Evolutionary conservation across 768 basidiomycete species (phyloP), one percentile per base, ranked within the genome.

Genomic region (Cystofilobasidium ferigula): DNA sequence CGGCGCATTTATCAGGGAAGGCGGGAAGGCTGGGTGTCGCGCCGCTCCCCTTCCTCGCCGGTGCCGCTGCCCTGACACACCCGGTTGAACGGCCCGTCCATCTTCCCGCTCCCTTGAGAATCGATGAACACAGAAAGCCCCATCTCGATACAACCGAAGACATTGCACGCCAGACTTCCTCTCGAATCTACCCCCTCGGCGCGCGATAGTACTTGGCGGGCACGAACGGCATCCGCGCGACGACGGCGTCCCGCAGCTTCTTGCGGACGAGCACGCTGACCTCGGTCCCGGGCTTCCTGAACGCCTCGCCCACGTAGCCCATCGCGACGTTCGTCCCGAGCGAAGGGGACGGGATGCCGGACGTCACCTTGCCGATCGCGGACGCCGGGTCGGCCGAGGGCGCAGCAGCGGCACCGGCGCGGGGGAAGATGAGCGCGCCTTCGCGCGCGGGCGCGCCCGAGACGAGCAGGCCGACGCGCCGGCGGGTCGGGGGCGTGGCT

Each of bases 281-380:
- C 73, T 86, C 82, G 0, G 86, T 94, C 14, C 89, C 90, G 75
- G 89, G 93, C 78, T 92, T 97, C 78, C 94, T 89, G 77, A 80
- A 84, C 0, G 90, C 91, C 24, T 69, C 69, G 69, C 79, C 74
- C 56, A 97, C 81, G 72, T 98, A 98, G 0, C 85, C 94, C 94
- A 98, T 98, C 0, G 93, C 90, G 71, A 98, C 89, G 76, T 99
- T 97, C 75, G 86, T 85, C 0, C 83, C 84, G 3, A 91, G 79
- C 1, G 89, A 86, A 0, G 93, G 94, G 0, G 91, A 91, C 18
- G 95, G 95, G 69, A 98, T 95, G 54, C 94, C 95, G 0, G 92
- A 97, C 0, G 93, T 99, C 54, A 98, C 82, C 16, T 77, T 74
- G 40, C 90, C 89, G 83, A 74, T 32, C 2, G 63, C 61, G n/a